phyloP scores from a whole-genome alignment of 2,329 filamentous ascomycete species.

The Cladosporium sphaerospermum region DNA sequence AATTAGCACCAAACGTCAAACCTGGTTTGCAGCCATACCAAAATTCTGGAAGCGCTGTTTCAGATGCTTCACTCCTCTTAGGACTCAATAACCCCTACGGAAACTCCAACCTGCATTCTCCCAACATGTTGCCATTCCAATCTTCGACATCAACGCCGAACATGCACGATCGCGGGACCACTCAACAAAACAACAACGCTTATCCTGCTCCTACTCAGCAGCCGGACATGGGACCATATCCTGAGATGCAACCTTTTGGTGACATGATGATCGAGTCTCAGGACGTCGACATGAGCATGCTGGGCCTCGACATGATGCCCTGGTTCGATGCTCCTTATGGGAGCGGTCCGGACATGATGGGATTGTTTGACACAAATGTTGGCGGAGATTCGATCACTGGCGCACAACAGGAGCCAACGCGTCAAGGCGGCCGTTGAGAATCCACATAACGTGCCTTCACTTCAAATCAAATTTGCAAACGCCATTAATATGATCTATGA shows the following conservation, averaged over 20 bases:
- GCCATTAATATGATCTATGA: too few species aligned
- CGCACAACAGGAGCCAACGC: slow-evolving; percentile 1
- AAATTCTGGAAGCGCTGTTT: slow-evolving; percentile 8
- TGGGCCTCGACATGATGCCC: slow-evolving; percentile 64
- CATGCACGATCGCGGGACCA: background rate
- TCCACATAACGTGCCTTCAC: too few species aligned
- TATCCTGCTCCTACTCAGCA: background rate
- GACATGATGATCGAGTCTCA: slow-evolving; percentile 69
- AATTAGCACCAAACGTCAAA: background rate
- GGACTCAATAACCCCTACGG: slow-evolving; percentile 44
- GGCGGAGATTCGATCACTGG: slow-evolving; percentile 6
- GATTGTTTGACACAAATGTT: slow-evolving; percentile 17
- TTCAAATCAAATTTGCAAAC: too few species aligned
- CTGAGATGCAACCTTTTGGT: slow-evolving; percentile 28
- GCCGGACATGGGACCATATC: background rate
- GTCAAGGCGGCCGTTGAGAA: too few species aligned
- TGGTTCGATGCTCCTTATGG: slow-evolving; percentile 53
- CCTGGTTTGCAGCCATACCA: slow-evolving; percentile 1
- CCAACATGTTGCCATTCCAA: slow-evolving; percentile 1
- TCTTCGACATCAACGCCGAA: slow-evolving; percentile 3
- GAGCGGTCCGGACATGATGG: slow-evolving; percentile 17
- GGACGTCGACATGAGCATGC: slow-evolving; percentile 65
- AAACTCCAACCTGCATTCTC: slow-evolving; percentile 13
- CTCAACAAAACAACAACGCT: background rate
- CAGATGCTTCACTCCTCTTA: slow-evolving; percentile 31